Evolutionary conservation across 2,329 filamentous ascomycete genomes (phyloP), one percentile per base, ranked within the genome.

Genomic region (Neonectria hederae): DNA sequence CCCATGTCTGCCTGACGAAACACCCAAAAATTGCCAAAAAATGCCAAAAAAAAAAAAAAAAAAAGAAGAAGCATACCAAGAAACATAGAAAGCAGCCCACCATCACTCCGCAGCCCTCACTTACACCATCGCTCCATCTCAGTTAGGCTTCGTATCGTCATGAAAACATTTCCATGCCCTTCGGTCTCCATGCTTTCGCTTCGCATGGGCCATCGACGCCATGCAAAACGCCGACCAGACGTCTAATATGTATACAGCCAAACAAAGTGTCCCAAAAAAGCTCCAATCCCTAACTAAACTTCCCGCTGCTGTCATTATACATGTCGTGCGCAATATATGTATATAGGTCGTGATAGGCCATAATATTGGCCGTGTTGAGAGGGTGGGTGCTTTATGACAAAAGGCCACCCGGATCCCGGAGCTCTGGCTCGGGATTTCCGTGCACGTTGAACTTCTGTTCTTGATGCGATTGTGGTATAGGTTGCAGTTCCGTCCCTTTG

Each of bases 401-500:
- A 19, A 84, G 74, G 49, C 81, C 80, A 17, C 81, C 81, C 4
- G 75, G 73, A 64, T 83, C 82, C 49, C 74, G 76, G 2, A 83
- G 74, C 40, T 77, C 71, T 4, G 77, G 76, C 24, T 75, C 75
- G 3, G 72, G 69, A 19, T 75, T 77, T 49, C 72, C 74, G 11
- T 76, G 69, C 17, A 71, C 67, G 24, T 76, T 76, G 24, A 76
- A 74, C 4, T 74, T 63, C 19, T 78, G 72, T 62, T 80, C 78
- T 53, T 77, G 72, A 4, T 74, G 75, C 24, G 79, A 78, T 63
- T 83, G 83, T 2, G 79, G 79, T 66, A 85, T 84, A 2, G 83
- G 75, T 51, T 83, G 79, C 30, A 86, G 71, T 65, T 85, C 83
- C 5, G 81, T 85, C 10, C 72, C 72, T 13, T 76, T 80, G 6